Evolutionary conservation across 352 stramenopile species (phyloP), one percentile per base, ranked within the genome.

Genomic region (Pythium plurisporium): DNA sequence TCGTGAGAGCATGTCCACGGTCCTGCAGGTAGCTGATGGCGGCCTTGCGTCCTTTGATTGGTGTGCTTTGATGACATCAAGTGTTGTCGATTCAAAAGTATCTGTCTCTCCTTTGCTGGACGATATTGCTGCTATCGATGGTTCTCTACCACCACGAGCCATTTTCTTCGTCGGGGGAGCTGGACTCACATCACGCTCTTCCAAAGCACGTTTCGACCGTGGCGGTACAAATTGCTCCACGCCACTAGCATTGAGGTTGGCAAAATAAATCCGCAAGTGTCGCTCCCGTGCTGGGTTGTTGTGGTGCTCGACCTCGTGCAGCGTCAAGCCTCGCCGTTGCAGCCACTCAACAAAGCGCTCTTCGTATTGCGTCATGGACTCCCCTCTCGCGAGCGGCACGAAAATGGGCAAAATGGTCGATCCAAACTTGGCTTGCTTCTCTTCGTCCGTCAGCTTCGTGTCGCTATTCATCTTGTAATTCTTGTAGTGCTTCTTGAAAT

Each of bases 331-430:
- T 7, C 46, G 14, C 4, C 10, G 19, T 0, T 12, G 0, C 5
- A 72, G 23, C 53, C 55, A 72, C 33, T 33, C 25, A 8, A 56
- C 5, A 19, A 72, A 65, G 10, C 50, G 20, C n/a, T 38, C 17
- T 38, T 71, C 64, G 48, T 63, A 63, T 37, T 56, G 45, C 26
- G 14, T 25, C 37, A 37, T 43, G 6, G 36, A 38, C 27, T 56
- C 55, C 26, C 55, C 45, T 14, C 34, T 44, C 14, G 45, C 45
- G 14, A 63, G 37, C 22, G 55, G 45, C 26, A 63, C 46, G 8
- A 27, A 20, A 45, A 63, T 63, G 12, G 55, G 55, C 36, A 56
- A 15, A 19, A 43, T 56, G 17, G 34, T 40, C 20, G 45, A 50
- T 2, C 45, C 55, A 27, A 56, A 63, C 20, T 43, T 14, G 26